Evolutionary conservation across 2,329 filamentous ascomycete genomes (phyloP).

Genomic region (Colletotrichum sojae): DNA sequence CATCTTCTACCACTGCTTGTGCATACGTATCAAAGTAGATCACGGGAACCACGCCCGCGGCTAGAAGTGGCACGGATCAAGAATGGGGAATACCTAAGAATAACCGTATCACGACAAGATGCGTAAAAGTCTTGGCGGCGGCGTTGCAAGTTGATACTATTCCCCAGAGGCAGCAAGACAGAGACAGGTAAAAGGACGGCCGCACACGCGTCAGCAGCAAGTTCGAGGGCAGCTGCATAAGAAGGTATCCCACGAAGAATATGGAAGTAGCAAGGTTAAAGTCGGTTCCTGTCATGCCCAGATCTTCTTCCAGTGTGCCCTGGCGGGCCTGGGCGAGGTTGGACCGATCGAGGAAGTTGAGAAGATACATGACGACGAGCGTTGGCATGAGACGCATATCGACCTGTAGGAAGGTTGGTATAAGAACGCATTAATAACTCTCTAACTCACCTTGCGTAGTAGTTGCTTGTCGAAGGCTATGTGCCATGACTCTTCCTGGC

Average conservation of each 20-base stretch:
- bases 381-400: neutral
- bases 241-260: slow-evolving; percentile 71
- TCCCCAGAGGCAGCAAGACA: slow-evolving; percentile 60
- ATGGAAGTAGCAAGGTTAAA: slow-evolving; percentile 70
- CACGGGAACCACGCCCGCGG: too few species aligned
- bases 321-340: slow-evolving; percentile 70
- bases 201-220: slow-evolving; percentile 67
- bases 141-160: slow-evolving; percentile 62
- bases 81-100: slow-evolving; percentile 47
- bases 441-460: slow-evolving; percentile 66
- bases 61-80: neutral
- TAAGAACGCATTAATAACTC: slow-evolving; percentile 56
- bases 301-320: slow-evolving; percentile 66
- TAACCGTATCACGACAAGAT: slow-evolving; percentile 62
- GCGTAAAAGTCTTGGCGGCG: slow-evolving; percentile 56
- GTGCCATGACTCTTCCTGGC: slow-evolving; percentile 35
- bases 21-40: too few species aligned
- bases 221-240: slow-evolving; percentile 75
- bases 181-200: slow-evolving; percentile 67
- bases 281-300: slow-evolving; percentile 68
- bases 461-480: slow-evolving; percentile 43
- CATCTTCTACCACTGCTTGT: too few species aligned
- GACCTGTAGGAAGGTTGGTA: neutral
- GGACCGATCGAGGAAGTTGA: slow-evolving; percentile 68
- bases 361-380: slow-evolving; percentile 47